These are phyloP conservation scores for Dendrobium nobile DNA, from an alignment of 106 monocot genomes.

Conservation along the genomic window DNA sequence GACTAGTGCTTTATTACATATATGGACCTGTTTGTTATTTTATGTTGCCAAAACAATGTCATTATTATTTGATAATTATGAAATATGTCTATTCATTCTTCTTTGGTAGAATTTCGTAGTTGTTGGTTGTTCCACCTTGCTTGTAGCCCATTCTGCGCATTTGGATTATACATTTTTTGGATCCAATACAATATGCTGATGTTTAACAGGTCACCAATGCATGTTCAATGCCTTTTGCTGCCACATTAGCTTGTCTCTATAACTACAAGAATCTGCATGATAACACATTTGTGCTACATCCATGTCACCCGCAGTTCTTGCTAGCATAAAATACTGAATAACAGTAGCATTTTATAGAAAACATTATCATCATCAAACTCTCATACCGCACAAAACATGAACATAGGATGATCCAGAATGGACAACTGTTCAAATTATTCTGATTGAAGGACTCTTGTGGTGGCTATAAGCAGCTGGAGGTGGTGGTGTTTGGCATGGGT, in stretches of 20 bases:
- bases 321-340: background rate
- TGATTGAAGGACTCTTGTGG: background rate
- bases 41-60: too few relatives aligned
- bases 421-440: background rate
- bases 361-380: background rate
- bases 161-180: too few relatives aligned
- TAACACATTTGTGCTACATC: too few relatives aligned
- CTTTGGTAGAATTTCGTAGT: too few relatives aligned
- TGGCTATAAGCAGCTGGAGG: background rate
- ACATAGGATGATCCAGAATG: background rate
- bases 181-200: too few relatives aligned
- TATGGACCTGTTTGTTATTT: too few relatives aligned
- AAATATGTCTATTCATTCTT: too few relatives aligned
- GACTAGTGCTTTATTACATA: too few relatives aligned
- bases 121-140: too few relatives aligned
- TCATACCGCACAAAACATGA: background rate
- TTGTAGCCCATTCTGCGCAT: too few relatives aligned
- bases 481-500: background rate
- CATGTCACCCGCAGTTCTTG: background rate
- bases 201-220: too few relatives aligned
- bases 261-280: background rate
- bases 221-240: background rate
- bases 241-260: background rate
- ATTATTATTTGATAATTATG: too few relatives aligned
- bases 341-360: background rate